Conservation (phyloP, 1,284 basidiomycete genomes). For the Lentinus polychrous region DNA sequence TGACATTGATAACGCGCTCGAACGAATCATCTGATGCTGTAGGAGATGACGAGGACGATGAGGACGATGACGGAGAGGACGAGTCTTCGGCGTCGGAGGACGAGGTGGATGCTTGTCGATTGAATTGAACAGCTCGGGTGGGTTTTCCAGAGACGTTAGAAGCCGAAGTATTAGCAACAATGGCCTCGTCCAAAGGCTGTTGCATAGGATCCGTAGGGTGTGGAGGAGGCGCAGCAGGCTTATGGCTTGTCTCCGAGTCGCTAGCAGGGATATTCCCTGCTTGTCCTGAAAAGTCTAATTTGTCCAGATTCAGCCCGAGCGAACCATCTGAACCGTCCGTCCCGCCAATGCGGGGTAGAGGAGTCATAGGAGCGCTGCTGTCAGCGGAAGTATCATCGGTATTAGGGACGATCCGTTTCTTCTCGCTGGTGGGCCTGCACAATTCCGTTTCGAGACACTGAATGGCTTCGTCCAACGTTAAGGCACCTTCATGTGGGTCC, state of each 20-base stretch:
- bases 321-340: constrained; percentile 17
- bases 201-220: constrained; percentile 38
- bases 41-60: constrained; percentile 15
- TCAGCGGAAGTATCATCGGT: constrained; percentile 28
- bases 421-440: constrained; percentile 63
- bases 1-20: constrained; percentile 92
- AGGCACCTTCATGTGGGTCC: constrained; percentile 59
- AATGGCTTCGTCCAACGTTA: constrained; percentile 77
- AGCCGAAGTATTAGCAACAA: constrained; percentile 3
- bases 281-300: constrained; percentile 62
- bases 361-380: constrained; percentile 40
- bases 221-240: constrained; percentile 10
- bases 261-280: constrained; percentile 21
- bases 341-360: constrained; percentile 24
- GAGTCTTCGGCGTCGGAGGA: constrained; percentile 42
- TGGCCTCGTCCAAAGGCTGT: constrained; percentile 30
- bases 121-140: constrained; percentile 8
- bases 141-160: constrained; percentile 1
- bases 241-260: constrained; percentile 15
- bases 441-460: constrained; percentile 78
- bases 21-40: constrained; percentile 38
- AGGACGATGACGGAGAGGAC: constrained; percentile 13
- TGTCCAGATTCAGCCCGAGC: constrained; percentile 40
- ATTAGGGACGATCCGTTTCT: constrained; percentile 41
- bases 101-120: constrained; percentile 27